Evolutionary conservation across 1,139 yeast genomes (phyloP).

Genomic region (Protomyces arabidopsidicola): DNA sequence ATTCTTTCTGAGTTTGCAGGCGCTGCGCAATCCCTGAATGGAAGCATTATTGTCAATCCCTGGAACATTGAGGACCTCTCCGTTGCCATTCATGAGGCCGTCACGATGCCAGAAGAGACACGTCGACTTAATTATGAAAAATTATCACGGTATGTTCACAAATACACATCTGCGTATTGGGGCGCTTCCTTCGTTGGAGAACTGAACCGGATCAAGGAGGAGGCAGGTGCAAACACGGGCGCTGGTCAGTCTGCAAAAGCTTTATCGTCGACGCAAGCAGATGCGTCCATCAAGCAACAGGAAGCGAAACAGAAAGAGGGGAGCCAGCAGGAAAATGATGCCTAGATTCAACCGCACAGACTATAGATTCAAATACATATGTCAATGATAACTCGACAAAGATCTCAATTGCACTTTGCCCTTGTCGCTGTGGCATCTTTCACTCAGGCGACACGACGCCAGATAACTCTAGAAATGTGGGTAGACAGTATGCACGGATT

Average conservation of each 20-base stretch:
- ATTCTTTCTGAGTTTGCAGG: conserved; percentile 94
- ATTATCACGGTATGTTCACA: conserved; percentile 77
- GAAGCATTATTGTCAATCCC: conserved; percentile 89
- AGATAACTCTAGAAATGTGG: too few species aligned
- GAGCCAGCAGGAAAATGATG: background rate
- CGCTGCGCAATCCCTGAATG: conserved; percentile 96
- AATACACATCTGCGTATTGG: conserved; percentile 94
- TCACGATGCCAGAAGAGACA: conserved; percentile 80
- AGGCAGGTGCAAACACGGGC: background rate
- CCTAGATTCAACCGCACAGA: too few species aligned
- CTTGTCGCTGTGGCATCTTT: too few species aligned
- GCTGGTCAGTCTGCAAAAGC: background rate
- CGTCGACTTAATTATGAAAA: conserved; percentile 70
- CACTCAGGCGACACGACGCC: too few species aligned
- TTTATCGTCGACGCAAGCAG: background rate
- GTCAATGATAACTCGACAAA: too few species aligned
- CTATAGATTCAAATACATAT: too few species aligned
- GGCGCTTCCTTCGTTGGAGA: conserved; percentile 95
- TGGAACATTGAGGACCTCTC: conserved; percentile 97
- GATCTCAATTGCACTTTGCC: too few species aligned
- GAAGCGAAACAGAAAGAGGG: background rate
- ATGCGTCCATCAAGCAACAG: background rate
- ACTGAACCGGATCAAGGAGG: conserved; percentile 45
- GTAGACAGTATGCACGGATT: too few species aligned
- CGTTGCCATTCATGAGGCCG: conserved; percentile 76